Evolutionary conservation across 1,284 basidiomycete species (phyloP).

Genomic region (Microbotryomycetes sp.): DNA sequence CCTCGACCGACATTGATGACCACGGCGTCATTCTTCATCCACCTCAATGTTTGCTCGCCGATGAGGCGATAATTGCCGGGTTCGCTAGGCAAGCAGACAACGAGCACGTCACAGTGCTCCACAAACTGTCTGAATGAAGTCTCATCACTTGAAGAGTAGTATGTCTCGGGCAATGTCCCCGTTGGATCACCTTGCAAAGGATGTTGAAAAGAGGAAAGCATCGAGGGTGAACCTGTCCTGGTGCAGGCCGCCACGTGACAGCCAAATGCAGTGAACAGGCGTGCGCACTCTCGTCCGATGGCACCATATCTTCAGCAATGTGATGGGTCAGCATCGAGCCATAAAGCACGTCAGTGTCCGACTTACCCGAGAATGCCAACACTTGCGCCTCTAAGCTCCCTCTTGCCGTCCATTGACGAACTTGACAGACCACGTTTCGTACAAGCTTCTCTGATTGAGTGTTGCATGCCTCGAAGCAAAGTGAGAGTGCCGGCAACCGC

Average conservation of each 20-base stretch:
- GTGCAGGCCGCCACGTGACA: neutral
- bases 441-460: too few species aligned
- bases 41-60: neutral
- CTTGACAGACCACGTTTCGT: too few species aligned
- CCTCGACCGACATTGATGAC: neutral
- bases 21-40: neutral
- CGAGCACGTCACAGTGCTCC: neutral
- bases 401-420: too few species aligned
- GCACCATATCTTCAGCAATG: neutral
- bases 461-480: too few species aligned
- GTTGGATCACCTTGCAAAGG: neutral
- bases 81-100: neutral
- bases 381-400: neutral
- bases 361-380: neutral
- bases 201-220: neutral
- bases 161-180: neutral
- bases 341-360: too few species aligned
- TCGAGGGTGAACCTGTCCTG: neutral
- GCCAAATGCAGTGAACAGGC: neutral
- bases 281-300: neutral
- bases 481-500: too few species aligned
- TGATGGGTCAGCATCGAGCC: too few species aligned
- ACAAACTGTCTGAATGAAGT: neutral
- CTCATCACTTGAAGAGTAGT: neutral
- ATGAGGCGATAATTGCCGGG: neutral